Conservation (phyloP, 176 grass and related monocot species). For the Tillandsia fasciculata region DNA sequence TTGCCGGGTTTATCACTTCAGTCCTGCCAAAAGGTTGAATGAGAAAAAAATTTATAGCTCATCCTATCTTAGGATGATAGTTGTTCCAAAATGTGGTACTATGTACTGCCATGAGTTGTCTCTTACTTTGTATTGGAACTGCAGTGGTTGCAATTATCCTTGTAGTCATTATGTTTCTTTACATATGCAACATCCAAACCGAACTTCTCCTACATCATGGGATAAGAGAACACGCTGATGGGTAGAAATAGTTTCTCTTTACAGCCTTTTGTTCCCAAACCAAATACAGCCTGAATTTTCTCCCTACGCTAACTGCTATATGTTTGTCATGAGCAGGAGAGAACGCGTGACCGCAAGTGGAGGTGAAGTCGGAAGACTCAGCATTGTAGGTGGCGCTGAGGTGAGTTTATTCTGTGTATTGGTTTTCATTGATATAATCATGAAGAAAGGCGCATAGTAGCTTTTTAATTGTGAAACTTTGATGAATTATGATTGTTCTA, state of each 20-base stretch:
- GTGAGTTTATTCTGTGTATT: conserved; percentile 28
- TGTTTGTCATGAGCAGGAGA: conserved; percentile 38
- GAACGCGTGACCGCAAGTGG: conserved; percentile 93
- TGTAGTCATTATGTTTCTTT: not conserved
- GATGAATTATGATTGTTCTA: not conserved
- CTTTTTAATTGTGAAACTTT: not conserved
- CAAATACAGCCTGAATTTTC: not conserved
- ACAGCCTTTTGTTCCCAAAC: not conserved
- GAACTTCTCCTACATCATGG: not conserved
- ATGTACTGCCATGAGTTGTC: no score
- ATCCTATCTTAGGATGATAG: no score
- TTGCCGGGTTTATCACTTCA: not conserved
- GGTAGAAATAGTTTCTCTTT: not conserved
- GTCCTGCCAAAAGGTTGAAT: not conserved
- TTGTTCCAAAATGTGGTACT: no score
- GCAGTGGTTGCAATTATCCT: no score
- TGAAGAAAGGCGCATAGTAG: not conserved
- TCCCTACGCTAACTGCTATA: not conserved
- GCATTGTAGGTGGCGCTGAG: conserved; percentile 89
- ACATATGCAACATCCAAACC: not conserved
- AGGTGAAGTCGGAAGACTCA: conserved; percentile 96
- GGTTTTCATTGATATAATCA: conserved; percentile 8
- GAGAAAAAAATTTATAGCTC: no score
- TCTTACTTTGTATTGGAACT: no score
- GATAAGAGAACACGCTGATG: not conserved